Percentiles rank a stretch among this genome's conserved stretches.
Evolutionary conservation across 2,329 filamentous ascomycete genomes (phyloP).

Genomic region (Epichloe aotearoae): DNA sequence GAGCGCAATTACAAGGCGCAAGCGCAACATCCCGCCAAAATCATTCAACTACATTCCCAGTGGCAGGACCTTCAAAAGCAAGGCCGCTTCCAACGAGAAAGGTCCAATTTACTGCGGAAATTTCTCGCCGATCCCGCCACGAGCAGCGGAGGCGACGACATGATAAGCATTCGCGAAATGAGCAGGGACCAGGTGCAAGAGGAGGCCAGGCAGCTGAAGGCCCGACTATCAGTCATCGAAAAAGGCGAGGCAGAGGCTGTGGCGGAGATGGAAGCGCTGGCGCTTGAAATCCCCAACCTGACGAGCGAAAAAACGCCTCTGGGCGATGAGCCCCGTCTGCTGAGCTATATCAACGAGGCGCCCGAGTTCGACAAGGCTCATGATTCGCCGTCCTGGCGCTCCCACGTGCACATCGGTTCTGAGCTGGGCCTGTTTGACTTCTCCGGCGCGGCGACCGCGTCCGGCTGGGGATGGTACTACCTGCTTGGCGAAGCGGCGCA

Average conservation of each 20-base stretch:
- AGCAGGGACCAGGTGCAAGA: slow-evolving; percentile 41
- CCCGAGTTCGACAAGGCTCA: slow-evolving; percentile 25
- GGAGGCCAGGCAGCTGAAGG: slow-evolving; percentile 54
- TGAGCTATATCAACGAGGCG: slow-evolving; percentile 69
- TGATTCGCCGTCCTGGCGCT: slow-evolving; percentile 40
- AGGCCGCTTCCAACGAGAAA: slow-evolving; percentile 48
- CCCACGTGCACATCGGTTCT: slow-evolving; percentile 75
- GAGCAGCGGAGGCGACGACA: slow-evolving; percentile 29
- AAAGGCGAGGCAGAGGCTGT: slow-evolving; percentile 45
- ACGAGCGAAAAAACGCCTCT: slow-evolving; percentile 65
- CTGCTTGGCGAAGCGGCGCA: slow-evolving; percentile 81
- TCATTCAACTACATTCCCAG: slow-evolving; percentile 40
- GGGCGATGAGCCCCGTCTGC: slow-evolving; percentile 48
- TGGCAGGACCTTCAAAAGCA: slow-evolving; percentile 48
- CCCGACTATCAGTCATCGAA: slow-evolving; percentile 45
- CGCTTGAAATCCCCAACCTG: slow-evolving; percentile 72
- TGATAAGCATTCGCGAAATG: slow-evolving; percentile 21
- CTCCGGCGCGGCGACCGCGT: slow-evolving; percentile 61
- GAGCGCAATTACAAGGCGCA: slow-evolving; percentile 66
- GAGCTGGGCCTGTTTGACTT: slow-evolving; percentile 90
- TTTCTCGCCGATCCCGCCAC: slow-evolving; percentile 39
- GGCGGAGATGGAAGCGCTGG: slow-evolving; percentile 58
- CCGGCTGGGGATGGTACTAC: slow-evolving; percentile 97
- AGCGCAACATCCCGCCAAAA: slow-evolving; percentile 40
- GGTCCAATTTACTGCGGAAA: slow-evolving; percentile 48